These are phyloP conservation scores for Gelatoporia subvermispora DNA, from an alignment of 768 basidiomycete genomes.

Conservation along the genomic window DNA sequence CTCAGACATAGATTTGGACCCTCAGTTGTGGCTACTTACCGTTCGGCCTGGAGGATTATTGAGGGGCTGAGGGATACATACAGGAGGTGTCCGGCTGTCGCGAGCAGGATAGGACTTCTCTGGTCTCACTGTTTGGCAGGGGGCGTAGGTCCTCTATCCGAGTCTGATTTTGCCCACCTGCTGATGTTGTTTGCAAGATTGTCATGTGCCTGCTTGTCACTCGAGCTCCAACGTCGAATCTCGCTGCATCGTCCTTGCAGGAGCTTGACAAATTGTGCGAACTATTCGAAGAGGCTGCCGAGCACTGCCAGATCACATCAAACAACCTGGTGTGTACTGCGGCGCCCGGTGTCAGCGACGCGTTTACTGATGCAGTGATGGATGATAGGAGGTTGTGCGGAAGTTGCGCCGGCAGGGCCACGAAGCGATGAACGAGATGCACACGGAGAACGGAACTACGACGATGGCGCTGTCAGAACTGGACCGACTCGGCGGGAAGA, in stretches of 20 bases:
- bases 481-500: conserved; percentile 30
- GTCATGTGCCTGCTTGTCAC: conserved; percentile 34
- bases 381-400: conserved; percentile 22
- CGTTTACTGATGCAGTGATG: background rate
- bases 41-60: conserved; percentile 65
- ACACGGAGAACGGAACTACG: conserved; percentile 6
- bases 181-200: conserved; percentile 30
- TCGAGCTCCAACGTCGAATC: conserved; percentile 30
- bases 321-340: conserved; percentile 19
- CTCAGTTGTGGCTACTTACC: conserved; percentile 69
- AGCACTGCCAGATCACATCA: conserved; percentile 19
- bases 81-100: conserved; percentile 33
- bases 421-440: conserved; percentile 21
- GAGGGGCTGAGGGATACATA: conserved; percentile 43
- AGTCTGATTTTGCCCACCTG: background rate
- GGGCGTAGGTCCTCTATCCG: conserved; percentile 40
- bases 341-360: background rate
- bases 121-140: conserved; percentile 69
- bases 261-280: conserved; percentile 29
- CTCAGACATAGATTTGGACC: conserved; percentile 59
- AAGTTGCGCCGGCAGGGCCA: conserved; percentile 27
- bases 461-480: conserved; percentile 20
- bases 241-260: conserved; percentile 30
- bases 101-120: conserved; percentile 43
- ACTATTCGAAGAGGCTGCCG: conserved; percentile 25